Conservation (phyloP, 2,329 filamentous ascomycete genomes). For the Helicocarpus griseus region DNA sequence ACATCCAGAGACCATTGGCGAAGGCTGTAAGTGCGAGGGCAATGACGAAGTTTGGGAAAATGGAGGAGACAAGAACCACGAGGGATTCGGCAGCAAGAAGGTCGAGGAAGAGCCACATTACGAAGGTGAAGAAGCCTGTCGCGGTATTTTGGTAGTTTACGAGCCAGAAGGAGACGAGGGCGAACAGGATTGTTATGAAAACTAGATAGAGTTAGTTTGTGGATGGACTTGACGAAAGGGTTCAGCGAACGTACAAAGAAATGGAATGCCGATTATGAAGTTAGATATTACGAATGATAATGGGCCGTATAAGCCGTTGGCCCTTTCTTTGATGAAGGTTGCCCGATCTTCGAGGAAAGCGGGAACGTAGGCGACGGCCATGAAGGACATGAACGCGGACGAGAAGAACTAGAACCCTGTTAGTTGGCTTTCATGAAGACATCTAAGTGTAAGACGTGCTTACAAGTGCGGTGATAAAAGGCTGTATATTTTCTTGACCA, state of each 20-base stretch:
- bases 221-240: too few relatives aligned
- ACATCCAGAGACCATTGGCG: constrained; percentile 85
- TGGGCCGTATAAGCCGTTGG: constrained; percentile 71
- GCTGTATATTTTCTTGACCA: constrained; percentile 63
- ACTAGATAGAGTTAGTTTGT: constrained; percentile 31
- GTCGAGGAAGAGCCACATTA: constrained; percentile 79
- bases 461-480: constrained; percentile 70
- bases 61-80: constrained; percentile 62
- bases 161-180: constrained; percentile 68
- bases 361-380: constrained; percentile 78
- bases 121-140: constrained; percentile 62
- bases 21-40: constrained; percentile 72
- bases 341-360: constrained; percentile 70
- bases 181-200: constrained; percentile 66
- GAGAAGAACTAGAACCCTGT: constrained; percentile 55
- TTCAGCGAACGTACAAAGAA: constrained; percentile 46
- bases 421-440: not conserved
- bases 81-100: constrained; percentile 72
- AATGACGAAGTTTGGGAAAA: constrained; percentile 73
- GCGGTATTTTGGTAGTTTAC: constrained; percentile 60
- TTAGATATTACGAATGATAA: constrained; percentile 66
- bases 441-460: constrained; percentile 13
- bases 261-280: constrained; percentile 72
- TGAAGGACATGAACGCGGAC: constrained; percentile 67
- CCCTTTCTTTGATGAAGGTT: constrained; percentile 65